Base-by-base conservation (phyloP, 139 green algal species). In the Chlorella sp. region DNA sequence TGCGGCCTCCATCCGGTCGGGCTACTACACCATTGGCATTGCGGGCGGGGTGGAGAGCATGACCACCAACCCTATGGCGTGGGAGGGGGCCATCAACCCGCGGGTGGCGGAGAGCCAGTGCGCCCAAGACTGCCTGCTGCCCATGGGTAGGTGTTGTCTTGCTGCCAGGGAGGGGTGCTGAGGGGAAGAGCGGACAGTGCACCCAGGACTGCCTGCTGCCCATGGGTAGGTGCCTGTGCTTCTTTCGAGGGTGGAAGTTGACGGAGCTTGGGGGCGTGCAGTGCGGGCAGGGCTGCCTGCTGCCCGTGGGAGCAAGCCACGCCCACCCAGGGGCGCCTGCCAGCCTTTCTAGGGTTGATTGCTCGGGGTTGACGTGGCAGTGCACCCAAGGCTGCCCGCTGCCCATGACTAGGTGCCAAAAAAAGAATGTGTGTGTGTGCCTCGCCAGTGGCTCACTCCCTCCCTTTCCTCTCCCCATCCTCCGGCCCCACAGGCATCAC, bases 241-340 rank as follows among this genome's bases (percentile, higher is more conserved):
- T n/a, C n/a, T n/a, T n/a, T n/a, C n/a, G n/a, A n/a, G 60, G 60
- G 60, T 68, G 60, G 60, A 18, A 14, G 60, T 14, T 68, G 60
- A 18, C 18, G 60, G 60, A 18, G 60, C 15, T 68, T 14, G 60
- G 60, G 14, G 60, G 60, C 15, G 60, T 68, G 60, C 15, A 36
- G 76, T 57, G 18, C n/a, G 14, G 2, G 21, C 71, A 37, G 71
- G 14, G 22, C 26, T 34, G n/a, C 68, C 68, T 99, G 81, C 92
- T 99, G 86, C 98, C 98, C 42, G 99, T 99, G 98, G 98, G 93
- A n/a, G n/a, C n/a, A n/a, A n/a, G n/a, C n/a, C n/a, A n/a, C n/a
- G n/a, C n/a, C n/a, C n/a, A n/a, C 11, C 26, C 11, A 57, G 48
- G 36, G 86, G 89, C 3, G 7, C 48, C 48, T 57, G 48, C 48